These are phyloP conservation scores for Lachancea cidri DNA, from an alignment of 805 yeast species.

Conservation along the genomic window DNA sequence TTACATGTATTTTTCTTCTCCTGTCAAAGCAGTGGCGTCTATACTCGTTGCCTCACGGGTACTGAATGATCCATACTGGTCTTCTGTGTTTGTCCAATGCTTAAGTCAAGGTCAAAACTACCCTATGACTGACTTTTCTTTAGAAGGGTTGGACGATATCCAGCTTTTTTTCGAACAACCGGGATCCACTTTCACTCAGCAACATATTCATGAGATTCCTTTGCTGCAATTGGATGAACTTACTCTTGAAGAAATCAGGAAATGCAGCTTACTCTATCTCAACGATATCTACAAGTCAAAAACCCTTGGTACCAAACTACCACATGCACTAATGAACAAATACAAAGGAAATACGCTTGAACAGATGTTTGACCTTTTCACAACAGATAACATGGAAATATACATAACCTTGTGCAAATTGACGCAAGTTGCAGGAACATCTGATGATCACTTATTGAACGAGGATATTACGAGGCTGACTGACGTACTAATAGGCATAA, in stretches of 20 bases:
- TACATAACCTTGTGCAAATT: constrained; percentile 19
- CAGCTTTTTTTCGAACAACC: not conserved
- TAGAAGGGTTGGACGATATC: not conserved
- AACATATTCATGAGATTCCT: not conserved
- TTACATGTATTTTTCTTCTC: constrained; percentile 41
- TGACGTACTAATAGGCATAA: not conserved
- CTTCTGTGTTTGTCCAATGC: not conserved
- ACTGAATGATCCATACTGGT: constrained; percentile 26
- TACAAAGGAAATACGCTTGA: constrained; percentile 16
- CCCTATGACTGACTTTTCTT: not conserved
- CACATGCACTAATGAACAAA: constrained; percentile 20
- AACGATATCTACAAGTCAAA: constrained; percentile 17
- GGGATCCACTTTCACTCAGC: not conserved
- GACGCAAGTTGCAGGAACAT: constrained; percentile 4
- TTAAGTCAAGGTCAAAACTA: not conserved
- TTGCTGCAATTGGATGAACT: constrained; percentile 5
- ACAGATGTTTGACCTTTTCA: constrained; percentile 12
- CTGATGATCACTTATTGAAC: not conserved
- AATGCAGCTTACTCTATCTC: constrained; percentile 17
- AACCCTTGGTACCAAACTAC: constrained; percentile 7
- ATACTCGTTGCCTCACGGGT: constrained; percentile 48
- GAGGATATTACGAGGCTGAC: not conserved
- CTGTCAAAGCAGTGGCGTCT: constrained; percentile 46
- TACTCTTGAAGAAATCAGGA: constrained; percentile 17
- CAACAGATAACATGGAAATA: constrained; percentile 13